These are phyloP conservation scores for Amanita polypyramis DNA, from an alignment of 768 basidiomycete genomes.

Conservation along the genomic window DNA sequence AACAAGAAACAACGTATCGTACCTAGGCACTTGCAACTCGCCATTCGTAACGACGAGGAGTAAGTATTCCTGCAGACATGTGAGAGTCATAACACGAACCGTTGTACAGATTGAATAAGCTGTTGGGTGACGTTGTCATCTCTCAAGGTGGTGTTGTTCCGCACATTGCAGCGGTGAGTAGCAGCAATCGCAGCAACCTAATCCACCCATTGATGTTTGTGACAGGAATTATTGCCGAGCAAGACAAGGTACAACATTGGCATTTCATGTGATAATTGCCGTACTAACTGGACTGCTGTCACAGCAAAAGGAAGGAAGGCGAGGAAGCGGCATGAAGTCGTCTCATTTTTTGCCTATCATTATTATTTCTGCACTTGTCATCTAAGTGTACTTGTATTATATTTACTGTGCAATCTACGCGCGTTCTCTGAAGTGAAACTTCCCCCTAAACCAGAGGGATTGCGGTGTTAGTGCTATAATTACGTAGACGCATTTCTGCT, in stretches of 20 bases:
- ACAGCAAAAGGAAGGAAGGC: constrained; percentile 30
- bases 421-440: not conserved
- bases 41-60: constrained; percentile 93
- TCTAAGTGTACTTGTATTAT: constrained; percentile 9
- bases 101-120: constrained; percentile 45
- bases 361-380: constrained; percentile 10
- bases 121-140: constrained; percentile 79
- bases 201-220: constrained; percentile 2
- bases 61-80: constrained; percentile 22
- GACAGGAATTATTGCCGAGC: constrained; percentile 30
- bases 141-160: constrained; percentile 93
- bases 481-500: too few relatives aligned
- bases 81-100: not conserved
- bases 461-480: not conserved
- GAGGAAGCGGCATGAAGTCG: constrained; percentile 23
- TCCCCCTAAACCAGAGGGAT: too few relatives aligned
- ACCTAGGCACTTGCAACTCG: constrained; percentile 89
- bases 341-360: constrained; percentile 12
- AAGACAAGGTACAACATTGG: constrained; percentile 23
- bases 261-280: not conserved
- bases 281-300: not conserved
- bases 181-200: not conserved
- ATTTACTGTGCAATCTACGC: constrained; percentile 3
- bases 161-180: constrained; percentile 45
- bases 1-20: constrained; percentile 96